These are phyloP conservation scores for Zelonia costaricensis DNA, from an alignment of 208 protist species.

Conservation along the genomic window DNA sequence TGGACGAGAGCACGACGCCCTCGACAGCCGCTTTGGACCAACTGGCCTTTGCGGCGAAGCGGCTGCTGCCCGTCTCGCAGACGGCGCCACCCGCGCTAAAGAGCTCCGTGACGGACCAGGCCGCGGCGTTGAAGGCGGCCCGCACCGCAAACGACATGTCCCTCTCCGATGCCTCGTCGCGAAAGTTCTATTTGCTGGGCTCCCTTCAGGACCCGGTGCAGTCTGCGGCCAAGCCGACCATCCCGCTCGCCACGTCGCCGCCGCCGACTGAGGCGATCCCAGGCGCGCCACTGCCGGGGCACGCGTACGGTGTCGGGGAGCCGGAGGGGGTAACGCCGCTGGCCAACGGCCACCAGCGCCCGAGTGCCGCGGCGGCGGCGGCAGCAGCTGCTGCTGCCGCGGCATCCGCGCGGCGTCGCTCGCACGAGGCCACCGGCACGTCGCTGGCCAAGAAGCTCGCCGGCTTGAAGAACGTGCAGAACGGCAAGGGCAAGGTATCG, in stretches of 20 bases:
- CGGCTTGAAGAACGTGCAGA: slow-evolving; percentile 26
- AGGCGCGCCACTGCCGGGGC: not conserved
- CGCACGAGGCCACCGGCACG: slow-evolving; percentile 11
- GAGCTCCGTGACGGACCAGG: not conserved
- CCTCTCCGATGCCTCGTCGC: slow-evolving; percentile 20
- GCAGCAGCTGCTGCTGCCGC: not conserved
- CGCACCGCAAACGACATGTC: slow-evolving; percentile 13
- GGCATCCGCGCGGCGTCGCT: slow-evolving; percentile 12
- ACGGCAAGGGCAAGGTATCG: slow-evolving; percentile 16
- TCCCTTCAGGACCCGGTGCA: not conserved
- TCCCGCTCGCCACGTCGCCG: slow-evolving; percentile 1
- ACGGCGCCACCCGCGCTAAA: slow-evolving; percentile 50
- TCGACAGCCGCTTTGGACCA: slow-evolving; percentile 45
- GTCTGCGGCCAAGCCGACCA: not conserved
- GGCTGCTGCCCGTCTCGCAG: slow-evolving; percentile 42
- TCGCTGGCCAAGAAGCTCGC: slow-evolving; percentile 21
- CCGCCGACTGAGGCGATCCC: not conserved
- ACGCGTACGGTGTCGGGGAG: not conserved
- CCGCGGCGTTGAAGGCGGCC: slow-evolving; percentile 5
- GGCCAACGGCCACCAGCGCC: not conserved
- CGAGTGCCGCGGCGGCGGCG: not conserved
- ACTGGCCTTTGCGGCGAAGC: slow-evolving; percentile 48
- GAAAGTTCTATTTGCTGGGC: slow-evolving; percentile 34
- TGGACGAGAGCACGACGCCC: slow-evolving; percentile 57
- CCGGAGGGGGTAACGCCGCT: slow-evolving; percentile 5